Evolutionary conservation across 345 rosid species (phyloP).

Genomic region (Gossypium bickii): DNA sequence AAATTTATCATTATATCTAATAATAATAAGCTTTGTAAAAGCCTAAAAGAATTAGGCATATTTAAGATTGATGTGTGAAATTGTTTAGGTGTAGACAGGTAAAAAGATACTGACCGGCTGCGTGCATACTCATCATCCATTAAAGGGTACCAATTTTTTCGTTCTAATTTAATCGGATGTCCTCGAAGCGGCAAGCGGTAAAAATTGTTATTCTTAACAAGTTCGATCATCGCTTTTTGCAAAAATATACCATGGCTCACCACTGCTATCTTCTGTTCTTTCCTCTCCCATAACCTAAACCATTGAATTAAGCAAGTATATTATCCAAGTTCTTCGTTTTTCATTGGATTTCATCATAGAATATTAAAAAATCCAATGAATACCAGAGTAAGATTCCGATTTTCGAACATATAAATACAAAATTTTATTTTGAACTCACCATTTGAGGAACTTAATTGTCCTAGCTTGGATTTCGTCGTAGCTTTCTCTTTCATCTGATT

Average conservation of each 20-base stretch:
- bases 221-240: constrained; percentile 39
- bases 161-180: too few species aligned
- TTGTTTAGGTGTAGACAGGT: not conserved
- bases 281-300: constrained; percentile 58
- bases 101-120: constrained; percentile 28
- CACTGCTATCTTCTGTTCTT: constrained; percentile 75
- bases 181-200: not conserved
- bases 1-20: not conserved
- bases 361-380: not conserved
- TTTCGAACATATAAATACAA: not conserved
- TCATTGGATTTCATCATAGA: not conserved
- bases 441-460: constrained; percentile 49
- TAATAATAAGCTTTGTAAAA: too few species aligned
- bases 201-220: not conserved
- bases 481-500: constrained; percentile 40
- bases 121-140: constrained; percentile 26
- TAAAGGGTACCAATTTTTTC: not conserved
- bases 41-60: too few species aligned
- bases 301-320: not conserved
- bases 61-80: not conserved
- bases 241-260: constrained; percentile 72
- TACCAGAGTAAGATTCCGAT: not conserved
- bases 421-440: constrained; percentile 30
- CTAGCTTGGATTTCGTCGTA: constrained; percentile 52
- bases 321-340: not conserved